These are phyloP conservation scores for Talaromyces marneffei DNA, from an alignment of 2,329 filamentous ascomycete species.

Conservation along the genomic window DNA sequence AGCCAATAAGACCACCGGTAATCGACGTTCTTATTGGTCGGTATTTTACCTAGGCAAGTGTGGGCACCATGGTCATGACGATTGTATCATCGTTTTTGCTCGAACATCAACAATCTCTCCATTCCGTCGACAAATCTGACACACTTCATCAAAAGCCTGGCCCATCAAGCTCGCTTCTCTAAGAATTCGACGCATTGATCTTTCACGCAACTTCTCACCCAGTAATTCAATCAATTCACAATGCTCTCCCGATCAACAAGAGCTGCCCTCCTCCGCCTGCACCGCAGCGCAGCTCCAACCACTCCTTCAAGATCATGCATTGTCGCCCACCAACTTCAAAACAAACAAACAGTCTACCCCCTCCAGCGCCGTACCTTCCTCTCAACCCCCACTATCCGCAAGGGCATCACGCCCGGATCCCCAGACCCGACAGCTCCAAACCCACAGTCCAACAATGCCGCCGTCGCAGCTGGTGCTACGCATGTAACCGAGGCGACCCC, in stretches of 20 bases:
- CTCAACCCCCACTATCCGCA: conserved; percentile 29
- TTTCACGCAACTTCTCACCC: not conserved
- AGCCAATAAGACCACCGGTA: not conserved
- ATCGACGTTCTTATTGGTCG: not conserved
- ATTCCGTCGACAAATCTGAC: not conserved
- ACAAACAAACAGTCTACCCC: not conserved
- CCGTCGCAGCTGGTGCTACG: conserved; percentile 21
- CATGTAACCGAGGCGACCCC: conserved; percentile 53
- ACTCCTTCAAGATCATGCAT: conserved; percentile 3
- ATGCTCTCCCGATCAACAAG: conserved; percentile 40
- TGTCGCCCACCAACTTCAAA: conserved; percentile 6
- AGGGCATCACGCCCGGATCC: conserved; percentile 57
- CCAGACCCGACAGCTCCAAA: conserved; percentile 47
- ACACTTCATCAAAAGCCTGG: too few relatives aligned
- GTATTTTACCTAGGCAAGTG: not conserved
- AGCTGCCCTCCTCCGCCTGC: conserved; percentile 28
- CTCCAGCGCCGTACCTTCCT: conserved; percentile 28
- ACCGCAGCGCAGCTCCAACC: conserved; percentile 8
- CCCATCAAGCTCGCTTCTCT: not conserved
- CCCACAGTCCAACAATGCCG: conserved; percentile 34
- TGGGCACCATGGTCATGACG: conserved; percentile 6
- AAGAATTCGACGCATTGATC: not conserved
- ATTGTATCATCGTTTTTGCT: conserved; percentile 3
- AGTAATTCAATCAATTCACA: conserved; percentile 12
- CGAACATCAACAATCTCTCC: not conserved